Evolutionary conservation across 192 early-diverging fungal species (phyloP).

Genomic region (Backusella liffmaniae): DNA sequence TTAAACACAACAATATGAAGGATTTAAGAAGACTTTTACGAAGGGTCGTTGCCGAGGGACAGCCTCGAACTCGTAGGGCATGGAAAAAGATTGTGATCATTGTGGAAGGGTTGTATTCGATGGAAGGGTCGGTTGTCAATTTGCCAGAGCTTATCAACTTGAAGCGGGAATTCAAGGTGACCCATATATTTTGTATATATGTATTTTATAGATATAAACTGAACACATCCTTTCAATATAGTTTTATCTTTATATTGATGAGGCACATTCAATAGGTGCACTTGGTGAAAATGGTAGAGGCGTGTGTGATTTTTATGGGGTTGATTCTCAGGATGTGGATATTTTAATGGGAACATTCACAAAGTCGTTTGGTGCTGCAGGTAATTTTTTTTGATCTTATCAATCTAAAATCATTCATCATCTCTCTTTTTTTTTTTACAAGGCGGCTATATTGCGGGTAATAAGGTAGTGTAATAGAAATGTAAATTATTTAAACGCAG

Average conservation of each 20-base stretch:
- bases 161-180: constrained; percentile 74
- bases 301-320: constrained; percentile 84
- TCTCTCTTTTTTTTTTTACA: not conserved
- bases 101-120: constrained; percentile 89
- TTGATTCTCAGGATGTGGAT: constrained; percentile 81
- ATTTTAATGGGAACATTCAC: constrained; percentile 92
- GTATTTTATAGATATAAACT: not conserved
- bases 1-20: constrained; percentile 79
- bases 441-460: constrained; percentile 81
- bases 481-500: not conserved
- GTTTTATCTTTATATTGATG: constrained; percentile 90
- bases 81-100: constrained; percentile 95
- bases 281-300: constrained; percentile 87
- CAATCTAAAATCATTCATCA: not conserved
- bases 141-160: constrained; percentile 80
- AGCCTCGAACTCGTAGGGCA: constrained; percentile 87
- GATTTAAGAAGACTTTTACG: constrained; percentile 74
- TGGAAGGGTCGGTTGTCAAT: constrained; percentile 85
- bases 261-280: constrained; percentile 90
- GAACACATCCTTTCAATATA: not conserved
- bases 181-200: not conserved
- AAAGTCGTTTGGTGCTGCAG: constrained; percentile 92
- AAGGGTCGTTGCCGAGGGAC: constrained; percentile 79
- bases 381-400: constrained; percentile 45
- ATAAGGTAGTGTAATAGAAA: constrained; percentile 31